Base-by-base conservation (phyloP, 2,329 filamentous ascomycete species). In the Trichoderma simmonsii region DNA sequence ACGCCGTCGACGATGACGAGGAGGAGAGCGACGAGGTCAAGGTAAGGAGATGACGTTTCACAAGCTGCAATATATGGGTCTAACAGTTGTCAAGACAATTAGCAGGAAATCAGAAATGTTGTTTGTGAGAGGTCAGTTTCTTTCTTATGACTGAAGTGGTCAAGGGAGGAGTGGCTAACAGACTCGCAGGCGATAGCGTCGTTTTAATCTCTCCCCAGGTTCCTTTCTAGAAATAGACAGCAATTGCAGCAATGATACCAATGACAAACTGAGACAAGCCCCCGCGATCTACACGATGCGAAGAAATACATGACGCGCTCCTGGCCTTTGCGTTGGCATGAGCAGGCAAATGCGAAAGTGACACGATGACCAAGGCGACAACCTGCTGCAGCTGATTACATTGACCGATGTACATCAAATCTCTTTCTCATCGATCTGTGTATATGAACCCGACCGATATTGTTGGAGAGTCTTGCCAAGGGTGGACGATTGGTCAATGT, bases 31-130 rank as follows among this genome's bases (percentile, higher is more conserved):
- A 92, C 72, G 89, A 89, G 32, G 86, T 94, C 77, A 93, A 90
- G 86, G 93, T 95, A 21, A 63, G 32, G 36, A 39, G 15, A 56
- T 18, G n/a, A 24, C 57, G n/a, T 12, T 21, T 18, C 18, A 39
- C 24, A n/a, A 14, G 11, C 11, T 30, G n/a, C n/a, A 12, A 2
- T 3, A 28, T 26, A 56, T 18, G 14, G n/a, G 36, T n/a, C 74
- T 77, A 30, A 79, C 70, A 1, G 4, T 26, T 36, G 21, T 26
- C n/a, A 32, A 97, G 93, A 97, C 95, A 15, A 90, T 96, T 74
- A 97, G 95, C 85, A 97, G 97, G 84, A 97, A 98, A 82, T 97
- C 94, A 57, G 96, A 98, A 81, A 99, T 99, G 96, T 85, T 99
- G 24, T 99, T 99, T 81, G 95, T 99, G 72, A 88, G 96, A 93